These are phyloP conservation scores for Coprinellus micaceus DNA, from an alignment of 768 basidiomycete genomes.

Conservation along the genomic window DNA sequence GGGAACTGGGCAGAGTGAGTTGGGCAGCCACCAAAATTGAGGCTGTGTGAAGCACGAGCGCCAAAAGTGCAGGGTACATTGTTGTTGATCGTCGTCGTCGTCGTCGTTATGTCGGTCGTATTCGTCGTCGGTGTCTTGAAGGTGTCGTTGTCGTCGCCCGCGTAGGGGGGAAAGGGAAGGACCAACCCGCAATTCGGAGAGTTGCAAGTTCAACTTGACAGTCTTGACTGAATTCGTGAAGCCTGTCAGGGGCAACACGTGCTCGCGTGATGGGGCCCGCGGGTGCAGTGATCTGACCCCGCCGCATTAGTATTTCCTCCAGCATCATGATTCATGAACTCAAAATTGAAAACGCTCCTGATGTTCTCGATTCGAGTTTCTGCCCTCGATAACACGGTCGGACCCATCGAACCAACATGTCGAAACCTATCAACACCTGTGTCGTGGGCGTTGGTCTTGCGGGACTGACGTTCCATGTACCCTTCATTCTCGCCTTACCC, in stretches of 20 bases:
- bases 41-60: conserved; percentile 18
- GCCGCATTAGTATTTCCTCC: too few species aligned
- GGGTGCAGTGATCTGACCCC: background rate
- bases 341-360: too few species aligned
- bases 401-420: conserved; percentile 19
- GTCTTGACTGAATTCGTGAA: background rate
- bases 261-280: too few species aligned
- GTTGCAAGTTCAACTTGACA: background rate
- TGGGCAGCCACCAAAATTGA: conserved; percentile 42
- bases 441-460: conserved; percentile 76
- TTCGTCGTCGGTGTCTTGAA: background rate
- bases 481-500: conserved; percentile 71
- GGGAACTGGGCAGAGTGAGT: conserved; percentile 58
- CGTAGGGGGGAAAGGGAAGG: background rate
- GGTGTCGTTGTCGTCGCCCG: conserved; percentile 2
- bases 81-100: conserved; percentile 5
- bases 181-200: background rate
- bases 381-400: background rate
- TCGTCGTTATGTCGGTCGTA: conserved; percentile 1
- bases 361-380: background rate
- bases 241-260: too few species aligned
- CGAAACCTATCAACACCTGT: conserved; percentile 60
- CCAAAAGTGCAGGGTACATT: conserved; percentile 9
- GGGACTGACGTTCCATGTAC: conserved; percentile 76
- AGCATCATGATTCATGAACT: too few species aligned